Base-by-base conservation (phyloP, 2,329 filamentous ascomycete genomes). In the Magnaporthiopsis poae region DNA sequence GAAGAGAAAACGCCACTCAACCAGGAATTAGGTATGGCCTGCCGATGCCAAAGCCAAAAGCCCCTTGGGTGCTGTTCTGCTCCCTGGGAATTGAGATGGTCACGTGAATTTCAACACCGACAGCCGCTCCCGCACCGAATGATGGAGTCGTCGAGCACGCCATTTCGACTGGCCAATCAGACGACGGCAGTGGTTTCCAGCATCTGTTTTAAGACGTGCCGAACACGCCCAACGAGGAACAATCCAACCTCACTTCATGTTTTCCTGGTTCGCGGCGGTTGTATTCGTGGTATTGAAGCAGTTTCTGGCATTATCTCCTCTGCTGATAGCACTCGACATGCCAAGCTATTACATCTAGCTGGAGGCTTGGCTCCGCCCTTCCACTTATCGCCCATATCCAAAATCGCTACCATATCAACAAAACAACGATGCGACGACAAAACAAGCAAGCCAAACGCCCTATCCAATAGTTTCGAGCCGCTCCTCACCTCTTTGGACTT, bases 131-230 rank as follows among this genome's bases (percentile, higher is more conserved):
- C 27, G 31, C 25, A 5, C 60, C 60, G 60, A 60, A 60, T 60
- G 59, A 60, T 31, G 59, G n/a, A 33, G 27, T 61, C 25, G 27
- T 61, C 60, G 31, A 61, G 25, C 60, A 61, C 60, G 60, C 31
- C 60, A 61, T 29, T 61, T 31, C 59, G 21, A 25, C 27, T 39
- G 52, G 25, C 64, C 64, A 65, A 65, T 65, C 33, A 61, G 21
- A n/a, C 18, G 2, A 56, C 5, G 15, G 46, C 29, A 63, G 25
- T 18, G 63, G 31, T 13, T 15, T 39, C 33, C 31, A 35, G 52
- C 52, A 8, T 27, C 27, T 36, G 33, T 59, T 65, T 56, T 60
- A 56, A 59, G 18, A 46, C 36, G 52, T 52, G 27, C 61, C 63
- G 27, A 65, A 15, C 29, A 35, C 31, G 60, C 36, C 61, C 61